phyloP scores from a whole-genome alignment of 495 filamentous ascomycete species.

The Daldinia bambusicola region DNA sequence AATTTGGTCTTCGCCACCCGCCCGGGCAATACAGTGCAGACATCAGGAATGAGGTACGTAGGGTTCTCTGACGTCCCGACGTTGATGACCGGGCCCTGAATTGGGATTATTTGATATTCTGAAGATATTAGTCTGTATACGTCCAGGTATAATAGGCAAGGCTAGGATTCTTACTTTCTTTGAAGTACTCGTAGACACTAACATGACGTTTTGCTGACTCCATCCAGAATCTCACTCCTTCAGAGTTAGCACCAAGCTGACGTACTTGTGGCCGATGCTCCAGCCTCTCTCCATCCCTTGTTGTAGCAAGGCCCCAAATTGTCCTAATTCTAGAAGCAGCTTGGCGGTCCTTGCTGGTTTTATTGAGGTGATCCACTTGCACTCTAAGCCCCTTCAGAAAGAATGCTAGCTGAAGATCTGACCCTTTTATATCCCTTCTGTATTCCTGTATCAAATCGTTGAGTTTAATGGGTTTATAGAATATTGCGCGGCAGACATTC shows the following conservation, averaged over 20 bases:
- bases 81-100: background rate
- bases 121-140: background rate
- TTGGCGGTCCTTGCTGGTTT: background rate
- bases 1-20: background rate
- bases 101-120: background rate
- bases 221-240: background rate
- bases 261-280: background rate
- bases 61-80: background rate
- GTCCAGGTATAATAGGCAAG: too few relatives aligned
- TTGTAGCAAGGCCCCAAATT: background rate
- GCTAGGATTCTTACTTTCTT: background rate
- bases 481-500: background rate
- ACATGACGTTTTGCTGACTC: background rate
- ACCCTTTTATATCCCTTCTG: background rate
- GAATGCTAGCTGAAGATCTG: background rate
- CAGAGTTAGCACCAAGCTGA: background rate
- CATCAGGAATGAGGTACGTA: background rate
- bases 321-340: background rate
- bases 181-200: constrained; percentile 2
- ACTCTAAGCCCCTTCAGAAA: background rate
- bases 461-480: background rate
- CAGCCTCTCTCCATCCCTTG: background rate
- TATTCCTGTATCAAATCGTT: background rate
- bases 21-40: background rate
- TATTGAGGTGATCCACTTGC: background rate